Conservation (phyloP, 805 yeast genomes). For the Zygoascus biomembranicola region DNA sequence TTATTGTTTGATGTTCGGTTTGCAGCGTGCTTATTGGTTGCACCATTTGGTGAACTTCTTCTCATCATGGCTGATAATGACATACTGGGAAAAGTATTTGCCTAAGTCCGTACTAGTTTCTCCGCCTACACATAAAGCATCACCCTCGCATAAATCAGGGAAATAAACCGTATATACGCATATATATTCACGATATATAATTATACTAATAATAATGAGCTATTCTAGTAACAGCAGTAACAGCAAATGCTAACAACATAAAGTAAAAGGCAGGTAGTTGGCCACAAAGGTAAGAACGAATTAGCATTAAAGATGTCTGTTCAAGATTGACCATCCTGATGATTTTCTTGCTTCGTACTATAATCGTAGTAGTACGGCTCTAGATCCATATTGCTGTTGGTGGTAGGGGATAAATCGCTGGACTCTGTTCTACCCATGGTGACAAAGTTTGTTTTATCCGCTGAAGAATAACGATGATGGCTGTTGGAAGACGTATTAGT, state of each 20-base stretch:
- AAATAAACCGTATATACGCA: too few species aligned
- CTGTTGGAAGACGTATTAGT: not conserved
- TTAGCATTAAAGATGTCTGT: too few species aligned
- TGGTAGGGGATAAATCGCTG: not conserved
- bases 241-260: too few species aligned
- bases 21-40: slow-evolving; percentile 76
- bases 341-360: not conserved
- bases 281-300: too few species aligned
- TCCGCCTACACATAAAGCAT: not conserved
- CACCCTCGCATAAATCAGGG: too few species aligned
- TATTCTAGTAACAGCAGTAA: too few species aligned
- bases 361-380: not conserved
- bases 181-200: too few species aligned
- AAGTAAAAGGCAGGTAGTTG: too few species aligned
- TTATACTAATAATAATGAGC: too few species aligned
- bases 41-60: slow-evolving; percentile 67
- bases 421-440: not conserved
- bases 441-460: not conserved
- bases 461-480: not conserved
- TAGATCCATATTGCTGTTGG: not conserved
- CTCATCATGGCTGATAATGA: slow-evolving; percentile 17
- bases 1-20: slow-evolving; percentile 65
- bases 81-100: slow-evolving; percentile 9
- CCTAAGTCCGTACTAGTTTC: not conserved
- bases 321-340: too few species aligned